Evolutionary conservation across 768 basidiomycete species (phyloP).

Genomic region (Pulveroboletus sp.): DNA sequence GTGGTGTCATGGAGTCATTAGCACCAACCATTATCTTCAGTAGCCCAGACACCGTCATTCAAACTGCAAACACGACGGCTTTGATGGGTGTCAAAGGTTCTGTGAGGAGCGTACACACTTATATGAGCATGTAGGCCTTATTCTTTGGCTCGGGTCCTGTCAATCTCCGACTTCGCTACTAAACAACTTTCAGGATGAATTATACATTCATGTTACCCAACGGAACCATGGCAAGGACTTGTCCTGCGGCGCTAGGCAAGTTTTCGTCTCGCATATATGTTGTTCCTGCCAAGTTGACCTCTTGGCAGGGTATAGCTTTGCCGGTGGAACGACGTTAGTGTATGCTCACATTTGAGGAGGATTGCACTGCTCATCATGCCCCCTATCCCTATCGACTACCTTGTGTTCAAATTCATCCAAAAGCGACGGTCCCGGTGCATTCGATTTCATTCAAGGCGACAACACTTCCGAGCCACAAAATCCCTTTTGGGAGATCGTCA

Average conservation of each 20-base stretch:
- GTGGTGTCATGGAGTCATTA: conserved; percentile 51
- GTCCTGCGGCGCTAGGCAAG: conserved; percentile 76
- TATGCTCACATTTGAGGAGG: not conserved
- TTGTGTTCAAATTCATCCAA: not conserved
- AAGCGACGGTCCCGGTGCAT: conserved; percentile 71
- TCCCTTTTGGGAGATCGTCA: too few species aligned
- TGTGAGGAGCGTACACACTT: conserved; percentile 69
- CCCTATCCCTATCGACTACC: not conserved
- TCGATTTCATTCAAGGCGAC: conserved; percentile 75
- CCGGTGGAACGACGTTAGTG: conserved; percentile 77
- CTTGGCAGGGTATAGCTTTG: conserved; percentile 63
- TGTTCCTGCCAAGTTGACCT: not conserved
- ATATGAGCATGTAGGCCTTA: conserved; percentile 63
- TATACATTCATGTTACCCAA: conserved; percentile 64
- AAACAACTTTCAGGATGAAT: conserved; percentile 45
- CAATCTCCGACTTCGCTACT: not conserved
- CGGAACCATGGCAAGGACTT: conserved; percentile 66
- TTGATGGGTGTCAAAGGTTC: conserved; percentile 52
- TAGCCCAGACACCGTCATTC: conserved; percentile 16
- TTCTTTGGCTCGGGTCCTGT: not conserved
- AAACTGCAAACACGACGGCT: conserved; percentile 15
- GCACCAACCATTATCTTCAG: conserved; percentile 11
- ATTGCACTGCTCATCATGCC: not conserved
- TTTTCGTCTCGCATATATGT: conserved; percentile 3
- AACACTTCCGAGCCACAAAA: conserved; percentile 65